Evolutionary conservation across 306 rosid species (phyloP).

Genomic region (Cicer bijugum): DNA sequence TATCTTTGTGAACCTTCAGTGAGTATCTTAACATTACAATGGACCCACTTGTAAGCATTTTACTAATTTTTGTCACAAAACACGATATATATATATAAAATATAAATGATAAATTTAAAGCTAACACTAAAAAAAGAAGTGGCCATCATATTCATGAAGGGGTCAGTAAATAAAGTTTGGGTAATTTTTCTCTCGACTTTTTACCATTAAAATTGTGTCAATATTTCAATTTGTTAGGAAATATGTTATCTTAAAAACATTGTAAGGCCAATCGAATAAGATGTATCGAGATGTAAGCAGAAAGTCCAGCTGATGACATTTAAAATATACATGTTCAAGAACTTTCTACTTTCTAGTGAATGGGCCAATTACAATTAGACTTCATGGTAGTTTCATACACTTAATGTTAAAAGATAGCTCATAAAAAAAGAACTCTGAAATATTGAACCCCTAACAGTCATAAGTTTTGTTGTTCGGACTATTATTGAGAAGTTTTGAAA

Average conservation of each 20-base stretch:
- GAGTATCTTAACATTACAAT: conserved; percentile 53
- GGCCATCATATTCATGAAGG: conserved; percentile 1
- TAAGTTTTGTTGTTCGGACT: background rate
- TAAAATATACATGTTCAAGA: conserved; percentile 11
- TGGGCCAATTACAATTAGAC: conserved; percentile 5
- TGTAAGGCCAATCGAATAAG: conserved; percentile 2
- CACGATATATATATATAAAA: background rate
- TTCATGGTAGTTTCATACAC: conserved; percentile 11
- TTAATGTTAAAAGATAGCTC: background rate
- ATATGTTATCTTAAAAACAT: conserved; percentile 10
- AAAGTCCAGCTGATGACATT: conserved; percentile 9
- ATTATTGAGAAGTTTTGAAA: background rate
- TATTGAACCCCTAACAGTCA: background rate
- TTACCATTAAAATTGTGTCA: conserved; percentile 25
- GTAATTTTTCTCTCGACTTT: background rate
- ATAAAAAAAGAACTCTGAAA: background rate
- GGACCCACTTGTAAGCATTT: conserved; percentile 20
- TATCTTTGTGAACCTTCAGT: conserved; percentile 76
- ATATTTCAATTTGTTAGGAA: background rate
- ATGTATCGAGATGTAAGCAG: background rate
- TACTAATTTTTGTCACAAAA: conserved; percentile 16
- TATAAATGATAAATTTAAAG: conserved; percentile 33
- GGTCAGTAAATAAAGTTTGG: conserved; percentile 12
- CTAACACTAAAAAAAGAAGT: conserved; percentile 15
- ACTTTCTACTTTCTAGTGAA: conserved; percentile 5